A percentile compares a stretch with the other conserved stretches of the same genome.
phyloP scores from a whole-genome alignment of 306 rosid species.

The Ormosia emarginata region DNA sequence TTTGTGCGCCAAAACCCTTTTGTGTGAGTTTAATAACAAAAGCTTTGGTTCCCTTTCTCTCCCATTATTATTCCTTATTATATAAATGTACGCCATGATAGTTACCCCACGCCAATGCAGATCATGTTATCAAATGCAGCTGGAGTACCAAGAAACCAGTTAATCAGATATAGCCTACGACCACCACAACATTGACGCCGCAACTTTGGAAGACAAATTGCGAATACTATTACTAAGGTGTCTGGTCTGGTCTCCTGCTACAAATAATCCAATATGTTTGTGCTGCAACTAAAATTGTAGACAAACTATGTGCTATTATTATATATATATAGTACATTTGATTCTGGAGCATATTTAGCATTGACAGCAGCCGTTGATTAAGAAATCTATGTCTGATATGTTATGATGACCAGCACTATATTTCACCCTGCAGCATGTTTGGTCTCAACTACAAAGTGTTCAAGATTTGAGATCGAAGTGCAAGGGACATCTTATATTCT shows the following conservation, averaged over 20 bases:
- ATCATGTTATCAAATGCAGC: background rate
- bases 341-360: constrained; percentile 2
- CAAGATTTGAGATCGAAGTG: background rate
- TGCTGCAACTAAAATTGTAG: background rate
- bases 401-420: background rate
- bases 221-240: background rate
- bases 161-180: background rate
- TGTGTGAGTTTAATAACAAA: background rate
- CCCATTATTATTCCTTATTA: background rate
- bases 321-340: background rate
- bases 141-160: background rate
- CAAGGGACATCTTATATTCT: background rate
- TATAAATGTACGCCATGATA: background rate
- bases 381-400: background rate
- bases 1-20: background rate
- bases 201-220: background rate
- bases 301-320: background rate
- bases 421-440: background rate
- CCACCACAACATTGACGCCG: background rate
- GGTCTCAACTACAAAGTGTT: background rate
- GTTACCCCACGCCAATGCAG: background rate
- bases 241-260: background rate
- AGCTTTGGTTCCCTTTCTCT: background rate
- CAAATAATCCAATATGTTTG: background rate
- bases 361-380: background rate